A percentile compares a stretch with the other conserved stretches of the same genome.
Evolutionary conservation across 2,329 filamentous ascomycete genomes (phyloP).

Genomic region (Fusarium denticulatum): DNA sequence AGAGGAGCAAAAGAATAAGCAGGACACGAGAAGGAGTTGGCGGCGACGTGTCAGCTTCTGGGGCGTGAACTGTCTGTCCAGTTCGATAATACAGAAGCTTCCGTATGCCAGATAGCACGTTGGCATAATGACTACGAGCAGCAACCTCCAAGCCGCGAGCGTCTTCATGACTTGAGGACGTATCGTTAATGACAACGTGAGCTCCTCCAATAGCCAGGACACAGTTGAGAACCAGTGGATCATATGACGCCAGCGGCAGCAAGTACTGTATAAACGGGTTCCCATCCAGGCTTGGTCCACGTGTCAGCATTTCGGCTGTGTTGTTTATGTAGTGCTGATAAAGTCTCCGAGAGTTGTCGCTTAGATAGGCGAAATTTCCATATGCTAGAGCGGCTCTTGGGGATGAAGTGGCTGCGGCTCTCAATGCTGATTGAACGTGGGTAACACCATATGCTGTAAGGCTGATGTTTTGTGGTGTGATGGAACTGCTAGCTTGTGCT

Average conservation of each 20-base stretch:
- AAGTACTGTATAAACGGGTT: conserved; percentile 13
- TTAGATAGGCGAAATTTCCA: conserved; percentile 10
- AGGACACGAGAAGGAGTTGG: not conserved
- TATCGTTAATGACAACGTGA: not conserved
- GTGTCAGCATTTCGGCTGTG: conserved; percentile 5
- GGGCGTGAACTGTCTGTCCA: not conserved
- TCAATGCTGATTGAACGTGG: too few relatives aligned
- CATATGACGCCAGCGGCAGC: conserved; percentile 3
- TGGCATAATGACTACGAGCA: not conserved
- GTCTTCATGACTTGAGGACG: not conserved
- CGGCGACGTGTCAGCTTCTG: not conserved
- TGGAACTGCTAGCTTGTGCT: not conserved
- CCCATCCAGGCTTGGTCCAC: not conserved
- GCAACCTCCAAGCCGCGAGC: not conserved
- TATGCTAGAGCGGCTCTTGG: not conserved
- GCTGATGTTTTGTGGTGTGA: not conserved
- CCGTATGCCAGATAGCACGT: not conserved
- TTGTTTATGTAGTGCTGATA: conserved; percentile 8
- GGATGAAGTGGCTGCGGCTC: not conserved
- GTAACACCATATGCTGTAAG: too few relatives aligned
- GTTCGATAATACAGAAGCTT: not conserved
- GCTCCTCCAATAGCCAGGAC: conserved; percentile 4
- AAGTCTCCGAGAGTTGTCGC: not conserved
- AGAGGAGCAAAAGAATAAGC: not conserved
- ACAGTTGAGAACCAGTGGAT: conserved; percentile 1